These are phyloP conservation scores for Trichophyton verrucosum DNA, from an alignment of 2,329 filamentous ascomycete species.

Conservation along the genomic window DNA sequence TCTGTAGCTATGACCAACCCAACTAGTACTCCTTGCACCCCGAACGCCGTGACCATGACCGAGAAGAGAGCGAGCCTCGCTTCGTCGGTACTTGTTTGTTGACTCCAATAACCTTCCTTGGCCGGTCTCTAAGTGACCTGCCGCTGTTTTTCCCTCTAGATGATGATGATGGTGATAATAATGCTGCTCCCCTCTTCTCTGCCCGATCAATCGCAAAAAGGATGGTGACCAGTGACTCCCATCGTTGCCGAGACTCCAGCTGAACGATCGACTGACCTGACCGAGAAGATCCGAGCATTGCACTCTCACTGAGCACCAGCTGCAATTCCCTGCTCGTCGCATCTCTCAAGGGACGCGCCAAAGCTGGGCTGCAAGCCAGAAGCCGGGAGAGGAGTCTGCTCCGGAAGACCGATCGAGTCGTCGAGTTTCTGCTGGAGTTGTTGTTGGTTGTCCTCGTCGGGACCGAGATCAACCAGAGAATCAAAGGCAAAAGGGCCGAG, in stretches of 20 bases:
- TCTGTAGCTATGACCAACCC: background rate
- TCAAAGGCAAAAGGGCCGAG: conserved; percentile 40
- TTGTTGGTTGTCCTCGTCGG: conserved; percentile 22
- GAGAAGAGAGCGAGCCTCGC: background rate
- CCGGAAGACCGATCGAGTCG: conserved; percentile 37
- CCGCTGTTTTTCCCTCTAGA: background rate
- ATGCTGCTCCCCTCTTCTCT: conserved; percentile 18
- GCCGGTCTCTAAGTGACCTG: background rate
- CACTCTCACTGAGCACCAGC: conserved; percentile 35
- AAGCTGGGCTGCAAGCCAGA: conserved; percentile 41
- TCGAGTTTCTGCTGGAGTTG: conserved; percentile 29
- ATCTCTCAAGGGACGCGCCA: conserved; percentile 43
- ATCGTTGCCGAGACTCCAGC: conserved; percentile 21
- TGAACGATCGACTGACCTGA: conserved; percentile 23
- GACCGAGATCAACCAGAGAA: conserved; percentile 44
- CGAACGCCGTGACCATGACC: background rate
- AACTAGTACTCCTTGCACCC: background rate
- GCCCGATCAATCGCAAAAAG: conserved; percentile 35
- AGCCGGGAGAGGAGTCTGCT: conserved; percentile 39
- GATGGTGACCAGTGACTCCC: conserved; percentile 37
- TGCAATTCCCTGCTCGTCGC: conserved; percentile 43
- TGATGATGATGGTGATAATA: background rate
- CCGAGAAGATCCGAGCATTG: conserved; percentile 24
- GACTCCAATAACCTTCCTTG: background rate
- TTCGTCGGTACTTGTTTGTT: background rate